Percentiles rank a stretch among this genome's conserved stretches.
Conservation (phyloP, 345 rosid species). For the Hypericum androsaemum region DNA sequence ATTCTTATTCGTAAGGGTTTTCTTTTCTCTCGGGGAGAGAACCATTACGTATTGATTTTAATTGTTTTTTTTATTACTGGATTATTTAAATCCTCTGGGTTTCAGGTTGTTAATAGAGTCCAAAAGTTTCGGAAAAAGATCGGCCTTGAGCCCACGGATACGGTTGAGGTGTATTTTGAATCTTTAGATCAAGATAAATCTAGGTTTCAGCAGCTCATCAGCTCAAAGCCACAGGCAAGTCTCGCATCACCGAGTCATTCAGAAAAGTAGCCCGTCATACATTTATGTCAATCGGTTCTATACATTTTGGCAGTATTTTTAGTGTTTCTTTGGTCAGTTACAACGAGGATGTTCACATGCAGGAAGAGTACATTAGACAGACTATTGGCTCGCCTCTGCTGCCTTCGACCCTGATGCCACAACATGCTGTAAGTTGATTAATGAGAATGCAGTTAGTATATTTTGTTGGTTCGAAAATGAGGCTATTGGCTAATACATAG, state of each 20-base stretch:
- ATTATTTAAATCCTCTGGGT: conserved; percentile 16
- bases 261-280: too few relatives aligned
- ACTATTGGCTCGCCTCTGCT: conserved; percentile 85
- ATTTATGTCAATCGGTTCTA: too few relatives aligned
- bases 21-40: too few relatives aligned
- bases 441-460: neutral
- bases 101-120: conserved; percentile 77
- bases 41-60: too few relatives aligned
- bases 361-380: conserved; percentile 71
- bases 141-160: conserved; percentile 81
- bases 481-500: too few relatives aligned
- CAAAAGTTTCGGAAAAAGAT: conserved; percentile 81
- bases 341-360: conserved; percentile 7
- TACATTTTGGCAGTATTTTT: neutral
- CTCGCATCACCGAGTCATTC: too few relatives aligned
- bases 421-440: conserved; percentile 51
- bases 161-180: conserved; percentile 82
- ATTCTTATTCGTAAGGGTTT: too few relatives aligned
- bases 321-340: neutral
- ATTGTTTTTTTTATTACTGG: conserved; percentile 10
- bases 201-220: conserved; percentile 40
- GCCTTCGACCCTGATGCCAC: conserved; percentile 45
- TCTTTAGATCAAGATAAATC: conserved; percentile 58
- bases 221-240: conserved; percentile 72
- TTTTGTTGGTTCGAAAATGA: too few relatives aligned